A percentile compares a stretch with the other conserved stretches of the same genome.
Conservation (phyloP, 768 basidiomycete species). For the Suillus subalutaceus region DNA sequence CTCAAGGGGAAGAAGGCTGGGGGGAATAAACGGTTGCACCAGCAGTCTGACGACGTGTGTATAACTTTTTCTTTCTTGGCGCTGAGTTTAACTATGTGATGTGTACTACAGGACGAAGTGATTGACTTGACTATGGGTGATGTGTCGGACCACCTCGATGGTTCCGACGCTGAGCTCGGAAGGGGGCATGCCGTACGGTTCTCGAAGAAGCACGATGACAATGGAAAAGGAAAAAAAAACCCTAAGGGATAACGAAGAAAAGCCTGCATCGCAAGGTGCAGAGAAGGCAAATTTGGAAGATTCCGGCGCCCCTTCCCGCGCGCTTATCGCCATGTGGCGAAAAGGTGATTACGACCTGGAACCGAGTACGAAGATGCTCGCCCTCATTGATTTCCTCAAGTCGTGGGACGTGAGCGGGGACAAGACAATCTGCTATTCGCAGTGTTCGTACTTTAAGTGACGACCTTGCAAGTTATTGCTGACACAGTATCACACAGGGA, state of each 20-base stretch:
- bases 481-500: slow-evolving; percentile 47
- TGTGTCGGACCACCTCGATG: slow-evolving; percentile 25
- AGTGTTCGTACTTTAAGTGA: slow-evolving; percentile 44
- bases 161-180: slow-evolving; percentile 28
- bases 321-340: slow-evolving; percentile 56
- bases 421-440: slow-evolving; percentile 73
- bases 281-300: slow-evolving; percentile 29
- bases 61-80: neutral
- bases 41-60: neutral
- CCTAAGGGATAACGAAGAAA: neutral
- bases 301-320: slow-evolving; percentile 39
- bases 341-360: slow-evolving; percentile 64
- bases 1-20: slow-evolving; percentile 19
- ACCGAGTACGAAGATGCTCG: slow-evolving; percentile 70
- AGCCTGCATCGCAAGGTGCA: slow-evolving; percentile 29
- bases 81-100: neutral
- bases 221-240: slow-evolving; percentile 3
- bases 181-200: neutral
- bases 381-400: slow-evolving; percentile 56
- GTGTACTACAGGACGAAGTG: slow-evolving; percentile 18
- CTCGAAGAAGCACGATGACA: neutral
- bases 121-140: slow-evolving; percentile 37
- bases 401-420: slow-evolving; percentile 63
- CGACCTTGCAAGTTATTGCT: neutral
- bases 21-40: neutral